Conservation (phyloP, 352 stramenopile genomes). For the Pythium graminicola region DNA sequence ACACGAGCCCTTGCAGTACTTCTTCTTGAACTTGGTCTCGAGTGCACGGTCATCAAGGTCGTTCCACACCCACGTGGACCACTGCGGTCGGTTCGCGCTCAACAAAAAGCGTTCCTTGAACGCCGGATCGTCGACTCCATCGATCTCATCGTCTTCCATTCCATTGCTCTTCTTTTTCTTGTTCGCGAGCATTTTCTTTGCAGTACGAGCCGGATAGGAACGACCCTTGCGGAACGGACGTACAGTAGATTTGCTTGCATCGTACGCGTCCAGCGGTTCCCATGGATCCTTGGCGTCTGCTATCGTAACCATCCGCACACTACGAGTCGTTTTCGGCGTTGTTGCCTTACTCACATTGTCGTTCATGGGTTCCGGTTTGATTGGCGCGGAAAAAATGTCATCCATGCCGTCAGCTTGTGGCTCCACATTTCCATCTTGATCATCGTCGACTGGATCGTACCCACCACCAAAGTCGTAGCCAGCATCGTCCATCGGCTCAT, state of each 20-base stretch:
- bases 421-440: conserved; percentile 18
- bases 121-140: conserved; percentile 49
- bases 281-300: conserved; percentile 53
- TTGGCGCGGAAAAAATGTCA: conserved; percentile 8
- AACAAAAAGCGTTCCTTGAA: conserved; percentile 66
- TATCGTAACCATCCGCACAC: background rate
- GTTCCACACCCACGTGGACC: conserved; percentile 69
- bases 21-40: conserved; percentile 55
- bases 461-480: conserved; percentile 28
- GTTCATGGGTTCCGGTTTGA: conserved; percentile 19
- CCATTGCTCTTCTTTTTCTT: conserved; percentile 29
- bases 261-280: conserved; percentile 66
- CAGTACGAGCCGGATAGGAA: conserved; percentile 42
- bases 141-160: conserved; percentile 33
- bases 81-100: conserved; percentile 40
- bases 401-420: conserved; percentile 1
- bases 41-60: conserved; percentile 44
- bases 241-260: conserved; percentile 54
- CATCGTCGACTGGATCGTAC: conserved; percentile 22
- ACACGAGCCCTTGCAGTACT: conserved; percentile 47
- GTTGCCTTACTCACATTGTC: background rate
- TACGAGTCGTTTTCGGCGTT: background rate
- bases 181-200: conserved; percentile 36
- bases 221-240: conserved; percentile 69
- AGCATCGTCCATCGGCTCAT: conserved; percentile 18